A percentile compares a stretch with the other conserved stretches of the same genome.
Conservation (phyloP, 768 basidiomycete genomes). For the Tulasnella sp. region DNA sequence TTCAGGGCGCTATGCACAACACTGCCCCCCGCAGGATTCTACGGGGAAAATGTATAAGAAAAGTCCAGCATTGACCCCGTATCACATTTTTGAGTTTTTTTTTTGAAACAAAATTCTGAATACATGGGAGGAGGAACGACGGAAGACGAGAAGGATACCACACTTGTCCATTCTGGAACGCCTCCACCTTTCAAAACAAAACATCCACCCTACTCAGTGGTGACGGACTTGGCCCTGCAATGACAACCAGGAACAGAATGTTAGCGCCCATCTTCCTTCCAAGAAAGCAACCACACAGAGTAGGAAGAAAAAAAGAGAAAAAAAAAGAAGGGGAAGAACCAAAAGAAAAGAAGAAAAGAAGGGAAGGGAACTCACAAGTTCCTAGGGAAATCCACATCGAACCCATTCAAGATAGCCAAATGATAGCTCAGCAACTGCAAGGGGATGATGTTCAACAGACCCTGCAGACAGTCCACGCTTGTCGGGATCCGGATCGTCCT, state of each 20-base stretch:
- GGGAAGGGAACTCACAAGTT: conserved; percentile 58
- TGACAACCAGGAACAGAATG: not conserved
- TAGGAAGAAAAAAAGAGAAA: conserved; percentile 7
- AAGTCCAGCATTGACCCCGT: too few species aligned
- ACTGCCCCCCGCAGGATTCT: too few species aligned
- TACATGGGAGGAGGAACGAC: too few species aligned
- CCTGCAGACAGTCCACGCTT: conserved; percentile 92
- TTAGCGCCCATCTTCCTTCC: too few species aligned
- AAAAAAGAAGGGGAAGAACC: too few species aligned
- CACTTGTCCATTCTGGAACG: too few species aligned
- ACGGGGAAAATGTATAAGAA: too few species aligned
- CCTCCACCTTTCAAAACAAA: too few species aligned
- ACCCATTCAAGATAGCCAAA: conserved; percentile 88
- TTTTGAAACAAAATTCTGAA: too few species aligned
- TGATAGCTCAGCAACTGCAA: conserved; percentile 94
- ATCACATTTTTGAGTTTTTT: too few species aligned
- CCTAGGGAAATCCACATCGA: conserved; percentile 96
- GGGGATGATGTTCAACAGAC: conserved; percentile 91
- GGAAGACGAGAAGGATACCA: too few species aligned
- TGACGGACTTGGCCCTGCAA: conserved; percentile 63
- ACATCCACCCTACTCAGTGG: conserved; percentile 42
- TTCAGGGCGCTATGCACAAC: too few species aligned
- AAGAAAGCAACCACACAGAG: conserved; percentile 15
- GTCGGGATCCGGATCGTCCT: conserved; percentile 90
- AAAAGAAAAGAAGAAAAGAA: not conserved